phyloP scores from a whole-genome alignment of 2,329 filamentous ascomycete species.

The Ascocoryne sarcoides region DNA sequence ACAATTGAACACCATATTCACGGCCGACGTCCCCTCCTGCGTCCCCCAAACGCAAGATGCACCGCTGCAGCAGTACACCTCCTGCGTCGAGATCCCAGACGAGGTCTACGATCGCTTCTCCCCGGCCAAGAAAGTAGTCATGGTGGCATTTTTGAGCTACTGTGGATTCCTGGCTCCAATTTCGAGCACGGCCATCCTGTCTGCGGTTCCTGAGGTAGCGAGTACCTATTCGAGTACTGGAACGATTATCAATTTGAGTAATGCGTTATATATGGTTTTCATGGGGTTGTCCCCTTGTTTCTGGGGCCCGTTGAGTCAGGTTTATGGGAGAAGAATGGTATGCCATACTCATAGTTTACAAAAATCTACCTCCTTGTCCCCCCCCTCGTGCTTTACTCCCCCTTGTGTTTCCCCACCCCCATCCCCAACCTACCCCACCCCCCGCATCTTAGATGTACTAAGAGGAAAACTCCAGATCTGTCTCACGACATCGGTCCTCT shows the following conservation, averaged over 20 bases:
- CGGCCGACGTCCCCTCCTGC: constrained; percentile 20
- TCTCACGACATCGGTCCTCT: constrained; percentile 50
- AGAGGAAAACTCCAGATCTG: constrained; percentile 37
- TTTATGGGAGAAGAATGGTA: constrained; percentile 51
- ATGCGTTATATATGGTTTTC: constrained; percentile 65
- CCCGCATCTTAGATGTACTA: too few species aligned
- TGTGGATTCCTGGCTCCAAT: constrained; percentile 71
- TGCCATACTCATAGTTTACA: too few species aligned
- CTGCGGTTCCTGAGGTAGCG: constrained; percentile 68
- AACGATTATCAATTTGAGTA: constrained; percentile 62
- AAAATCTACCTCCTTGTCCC: too few species aligned
- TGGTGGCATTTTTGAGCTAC: constrained; percentile 62
- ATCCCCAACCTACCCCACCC: too few species aligned
- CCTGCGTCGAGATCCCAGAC: constrained; percentile 30
- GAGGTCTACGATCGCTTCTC: constrained; percentile 59
- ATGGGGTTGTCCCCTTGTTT: constrained; percentile 65
- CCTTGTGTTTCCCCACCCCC: too few species aligned
- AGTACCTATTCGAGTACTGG: constrained; percentile 55
- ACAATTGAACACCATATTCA: too few species aligned
- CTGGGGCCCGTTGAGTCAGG: constrained; percentile 63
- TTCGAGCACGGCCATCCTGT: constrained; percentile 63
- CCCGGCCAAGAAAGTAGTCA: constrained; percentile 50
- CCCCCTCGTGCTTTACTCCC: too few species aligned
- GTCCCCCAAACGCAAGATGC: constrained; percentile 25
- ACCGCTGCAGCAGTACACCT: constrained; percentile 14